Base-by-base conservation (phyloP, 2,329 filamentous ascomycete genomes). In the Exophiala mesophila region DNA sequence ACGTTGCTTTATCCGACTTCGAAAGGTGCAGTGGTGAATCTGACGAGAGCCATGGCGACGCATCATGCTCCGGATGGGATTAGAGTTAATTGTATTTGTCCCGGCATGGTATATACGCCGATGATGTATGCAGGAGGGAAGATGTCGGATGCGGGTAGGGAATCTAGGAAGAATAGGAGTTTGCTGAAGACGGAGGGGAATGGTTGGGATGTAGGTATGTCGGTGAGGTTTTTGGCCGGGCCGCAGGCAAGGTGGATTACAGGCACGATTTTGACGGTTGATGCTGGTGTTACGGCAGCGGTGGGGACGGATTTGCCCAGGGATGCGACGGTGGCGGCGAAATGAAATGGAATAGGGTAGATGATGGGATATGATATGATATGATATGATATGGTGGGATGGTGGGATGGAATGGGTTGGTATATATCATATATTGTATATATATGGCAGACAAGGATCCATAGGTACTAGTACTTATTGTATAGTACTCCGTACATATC, bases 41-140 rank as follows among this genome's bases (percentile, higher is more conserved):
- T 77, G 70, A 78, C 73, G 0, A 58, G 71, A 30, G 72, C 73
- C 0, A 77, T 77, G 74, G 71, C 74, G 2, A 68, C 67, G 4
- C 72, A 78, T 52, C 74, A 77, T 59, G 73, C 67, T 0, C 26
- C 54, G 1, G 64, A 73, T 28, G 67, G 70, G 1, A 73, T 78
- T 24, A 56, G 73, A 10, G 72, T 77, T 2, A 77, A 78, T 46
- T 76, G 74, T 50, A 72, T 77, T 4, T 76, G 71, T 55, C 73
- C 72, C 1, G 72, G 71, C 4, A 68, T 76, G 73, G 59, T 76
- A 1, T 76, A 74, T 47, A 77, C 72, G 1, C 72, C 74, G 0
- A 54, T 54, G 51, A 54, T 54, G 51, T 74, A 77, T 71, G 74
- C 75, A 68, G 74, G 71, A 45, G 64, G 63, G 0, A 70, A 71